Base-by-base conservation (phyloP, 169 alveolate species). In the Babesia divergens region DNA sequence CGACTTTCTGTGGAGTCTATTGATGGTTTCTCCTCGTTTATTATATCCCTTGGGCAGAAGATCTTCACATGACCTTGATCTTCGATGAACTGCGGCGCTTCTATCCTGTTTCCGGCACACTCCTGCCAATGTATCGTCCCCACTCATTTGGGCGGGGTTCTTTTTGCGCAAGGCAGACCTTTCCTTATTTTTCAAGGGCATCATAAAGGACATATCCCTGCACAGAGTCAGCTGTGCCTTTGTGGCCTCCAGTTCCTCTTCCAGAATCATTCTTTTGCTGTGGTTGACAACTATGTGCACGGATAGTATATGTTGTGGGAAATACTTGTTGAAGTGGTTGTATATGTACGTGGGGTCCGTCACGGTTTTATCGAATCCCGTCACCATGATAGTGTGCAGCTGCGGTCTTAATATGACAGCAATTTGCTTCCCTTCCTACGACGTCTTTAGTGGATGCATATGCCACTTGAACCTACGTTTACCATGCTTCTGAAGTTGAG, bases 341-440 rank as follows among this genome's bases (percentile, higher is more conserved):
- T 80, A 70, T 42, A 80, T 46, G 13, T 18, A 24, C 0, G 46
- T 16, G 8, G 88, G 88, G 31, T 70, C 79, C 2, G 70, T 71
- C 16, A 80, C 46, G 64, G 62, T 59, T 18, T 80, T 80, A 24
- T 59, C 67, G 34, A 80, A 64, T 6, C 88, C 88, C 22, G 40
- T 38, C 7, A 80, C 51, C 88, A 80, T 80, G 18, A 80, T 16
- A 0, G 88, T 80, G 49, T 80, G 88, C 38, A 80, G 84, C 70
- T 80, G 88, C 35, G 88, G 84, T 13, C 88, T 58, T 43, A 77
- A 50, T 34, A 77, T 67, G 26, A 74, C 82, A 8, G 82, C 54
- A 16, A 77, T 58, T 58, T 77, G 86, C 44, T 67, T 67, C 16
- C 72, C 72, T 14, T 60, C 37, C 82, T 69, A 28, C 2, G 55